phyloP scores from a whole-genome alignment of 257 asterid genomes.

The Cinchona pubescens region DNA sequence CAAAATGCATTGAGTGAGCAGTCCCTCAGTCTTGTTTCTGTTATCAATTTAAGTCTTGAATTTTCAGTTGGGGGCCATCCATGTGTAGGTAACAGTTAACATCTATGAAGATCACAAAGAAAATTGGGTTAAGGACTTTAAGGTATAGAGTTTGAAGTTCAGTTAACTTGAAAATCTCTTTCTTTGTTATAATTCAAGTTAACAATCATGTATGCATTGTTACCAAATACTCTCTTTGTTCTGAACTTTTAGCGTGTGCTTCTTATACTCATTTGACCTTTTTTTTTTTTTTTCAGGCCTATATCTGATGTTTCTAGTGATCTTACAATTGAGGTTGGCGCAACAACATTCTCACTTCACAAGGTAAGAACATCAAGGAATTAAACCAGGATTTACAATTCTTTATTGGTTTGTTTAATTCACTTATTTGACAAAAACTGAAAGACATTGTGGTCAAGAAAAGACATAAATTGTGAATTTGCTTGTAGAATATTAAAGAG shows the following conservation, averaged over 20 bases:
- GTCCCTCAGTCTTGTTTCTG: slow-evolving; percentile 17
- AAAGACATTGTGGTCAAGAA: not conserved
- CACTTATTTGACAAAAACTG: not conserved
- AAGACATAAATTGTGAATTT: not conserved
- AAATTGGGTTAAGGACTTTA: slow-evolving; percentile 21
- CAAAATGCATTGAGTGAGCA: slow-evolving; percentile 16
- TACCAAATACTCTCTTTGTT: not conserved
- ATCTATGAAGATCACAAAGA: slow-evolving; percentile 19
- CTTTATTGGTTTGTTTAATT: not conserved
- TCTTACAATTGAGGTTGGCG: slow-evolving; percentile 78
- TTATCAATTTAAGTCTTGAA: slow-evolving; percentile 18
- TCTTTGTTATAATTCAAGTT: slow-evolving; percentile 3
- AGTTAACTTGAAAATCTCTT: not conserved
- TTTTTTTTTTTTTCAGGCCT: slow-evolving; percentile 54
- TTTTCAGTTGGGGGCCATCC: slow-evolving; percentile 23
- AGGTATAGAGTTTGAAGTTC: not conserved
- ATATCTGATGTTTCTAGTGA: slow-evolving; percentile 96
- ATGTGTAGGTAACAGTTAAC: slow-evolving; percentile 15
- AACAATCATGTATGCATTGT: slow-evolving; percentile 17
- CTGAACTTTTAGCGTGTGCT: not conserved
- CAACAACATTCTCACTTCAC: slow-evolving; percentile 77
- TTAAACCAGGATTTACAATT: no score
- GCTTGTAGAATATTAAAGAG: not conserved
- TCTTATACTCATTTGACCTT: not conserved
- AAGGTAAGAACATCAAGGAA: slow-evolving; percentile 48